These are phyloP conservation scores for Athelia psychrophila DNA, from an alignment of 1,284 basidiomycete genomes.

Conservation along the genomic window DNA sequence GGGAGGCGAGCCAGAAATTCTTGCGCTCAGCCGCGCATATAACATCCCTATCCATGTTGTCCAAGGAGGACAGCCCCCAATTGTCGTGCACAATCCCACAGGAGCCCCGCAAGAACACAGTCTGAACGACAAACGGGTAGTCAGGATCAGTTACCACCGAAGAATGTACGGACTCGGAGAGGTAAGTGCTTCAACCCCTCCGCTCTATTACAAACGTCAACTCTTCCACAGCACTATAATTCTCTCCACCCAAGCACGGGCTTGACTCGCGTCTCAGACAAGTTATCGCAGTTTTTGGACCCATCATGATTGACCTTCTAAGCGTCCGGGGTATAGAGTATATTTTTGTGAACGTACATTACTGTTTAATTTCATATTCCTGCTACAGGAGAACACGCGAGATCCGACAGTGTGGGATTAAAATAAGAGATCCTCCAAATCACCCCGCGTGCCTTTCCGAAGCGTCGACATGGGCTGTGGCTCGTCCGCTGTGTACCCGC, in stretches of 20 bases:
- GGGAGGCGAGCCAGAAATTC: constrained; percentile 98
- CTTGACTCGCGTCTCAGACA: constrained; percentile 37
- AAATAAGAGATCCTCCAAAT: constrained; percentile 28
- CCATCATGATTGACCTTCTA: constrained; percentile 13
- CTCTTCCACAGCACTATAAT: constrained; percentile 74
- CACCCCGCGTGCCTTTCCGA: constrained; percentile 20
- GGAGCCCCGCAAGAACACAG: constrained; percentile 28
- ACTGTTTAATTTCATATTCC: neutral
- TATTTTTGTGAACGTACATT: neutral
- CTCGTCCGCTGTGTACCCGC: constrained; percentile 60
- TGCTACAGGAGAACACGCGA: neutral
- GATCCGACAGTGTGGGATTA: constrained; percentile 9
- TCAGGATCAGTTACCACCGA: constrained; percentile 87
- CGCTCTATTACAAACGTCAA: constrained; percentile 4
- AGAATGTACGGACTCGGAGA: constrained; percentile 93
- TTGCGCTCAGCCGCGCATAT: constrained; percentile 86
- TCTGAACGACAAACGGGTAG: constrained; percentile 41
- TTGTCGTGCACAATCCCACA: constrained; percentile 78
- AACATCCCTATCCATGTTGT: constrained; percentile 89
- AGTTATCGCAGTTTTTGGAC: constrained; percentile 34
- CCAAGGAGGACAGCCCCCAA: constrained; percentile 77
- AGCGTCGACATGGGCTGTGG: constrained; percentile 49
- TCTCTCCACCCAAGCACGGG: constrained; percentile 63
- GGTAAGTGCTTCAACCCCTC: constrained; percentile 44
- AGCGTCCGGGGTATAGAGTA: constrained; percentile 1